These are phyloP conservation scores for Exophiala alcalophila DNA, from an alignment of 2,329 filamentous ascomycete species.

Conservation along the genomic window DNA sequence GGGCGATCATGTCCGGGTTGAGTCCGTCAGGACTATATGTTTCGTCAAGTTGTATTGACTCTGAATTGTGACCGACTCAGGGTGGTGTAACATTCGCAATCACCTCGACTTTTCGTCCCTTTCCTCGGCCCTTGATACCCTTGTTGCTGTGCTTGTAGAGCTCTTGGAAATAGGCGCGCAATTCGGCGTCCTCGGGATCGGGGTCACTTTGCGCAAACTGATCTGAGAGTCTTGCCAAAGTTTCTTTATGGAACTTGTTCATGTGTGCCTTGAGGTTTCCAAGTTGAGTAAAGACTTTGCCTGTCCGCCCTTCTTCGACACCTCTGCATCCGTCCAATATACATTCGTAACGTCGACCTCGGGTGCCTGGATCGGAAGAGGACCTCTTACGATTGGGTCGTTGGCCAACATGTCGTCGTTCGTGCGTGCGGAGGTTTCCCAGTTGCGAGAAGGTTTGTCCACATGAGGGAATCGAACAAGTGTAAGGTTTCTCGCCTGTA, in stretches of 20 bases:
- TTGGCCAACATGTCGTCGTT: slow-evolving; percentile 82
- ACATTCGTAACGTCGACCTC: slow-evolving; percentile 68
- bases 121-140: slow-evolving; percentile 93
- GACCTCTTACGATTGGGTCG: slow-evolving; percentile 77
- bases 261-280: slow-evolving; percentile 95
- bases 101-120: slow-evolving; percentile 64
- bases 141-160: slow-evolving; percentile 99
- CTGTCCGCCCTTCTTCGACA: slow-evolving; percentile 31
- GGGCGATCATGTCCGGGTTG: no score
- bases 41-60: no score
- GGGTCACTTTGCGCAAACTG: slow-evolving; percentile 63
- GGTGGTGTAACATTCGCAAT: no score
- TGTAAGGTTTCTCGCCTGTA: slow-evolving; percentile 83
- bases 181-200: slow-evolving; percentile 67
- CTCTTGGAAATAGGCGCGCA: slow-evolving; percentile 78
- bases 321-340: slow-evolving; percentile 68
- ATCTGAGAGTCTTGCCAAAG: slow-evolving; percentile 64
- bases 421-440: slow-evolving; percentile 85
- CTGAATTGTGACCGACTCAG: no score
- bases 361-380: slow-evolving; percentile 23
- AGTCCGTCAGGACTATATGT: no score
- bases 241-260: slow-evolving; percentile 85
- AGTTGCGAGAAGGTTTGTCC: slow-evolving; percentile 80
- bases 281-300: slow-evolving; percentile 83
- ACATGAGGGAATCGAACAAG: slow-evolving; percentile 70